Percentiles rank a stretch among this genome's conserved stretches.
These are phyloP conservation scores for Cucurbita maxima DNA, from an alignment of 306 rosid genomes.

Conservation along the genomic window DNA sequence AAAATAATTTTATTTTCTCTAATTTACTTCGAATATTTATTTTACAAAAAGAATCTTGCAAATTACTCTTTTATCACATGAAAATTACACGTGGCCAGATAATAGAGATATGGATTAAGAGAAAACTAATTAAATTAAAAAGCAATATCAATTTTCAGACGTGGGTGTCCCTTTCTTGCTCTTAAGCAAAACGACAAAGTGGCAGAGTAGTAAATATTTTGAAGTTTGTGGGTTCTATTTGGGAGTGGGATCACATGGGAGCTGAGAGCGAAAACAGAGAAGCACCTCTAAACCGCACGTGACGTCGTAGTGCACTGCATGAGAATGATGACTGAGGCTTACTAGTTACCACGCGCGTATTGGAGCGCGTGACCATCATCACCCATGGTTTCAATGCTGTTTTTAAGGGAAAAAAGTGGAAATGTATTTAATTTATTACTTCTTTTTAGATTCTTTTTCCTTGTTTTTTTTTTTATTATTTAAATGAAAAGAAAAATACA, in stretches of 20 bases:
- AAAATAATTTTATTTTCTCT: neutral
- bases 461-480: neutral
- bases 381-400: neutral
- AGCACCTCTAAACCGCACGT: neutral
- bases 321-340: neutral
- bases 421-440: neutral
- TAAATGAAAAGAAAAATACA: too few relatives aligned
- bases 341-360: neutral
- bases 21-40: neutral
- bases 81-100: slow-evolving; percentile 3
- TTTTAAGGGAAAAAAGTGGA: neutral
- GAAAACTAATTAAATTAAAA: neutral
- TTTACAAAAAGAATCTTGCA: neutral
- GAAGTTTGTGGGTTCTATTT: neutral
- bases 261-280: neutral
- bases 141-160: neutral
- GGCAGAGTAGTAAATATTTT: neutral
- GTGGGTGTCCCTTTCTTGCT: neutral
- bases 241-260: neutral
- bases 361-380: neutral
- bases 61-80: neutral
- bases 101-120: neutral
- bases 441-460: neutral
- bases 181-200: neutral
- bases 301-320: slow-evolving; percentile 2